Percentiles rank a stretch among this genome's conserved stretches.
Conservation (phyloP, 1,284 basidiomycete genomes). For the Trichosporon faecale region DNA sequence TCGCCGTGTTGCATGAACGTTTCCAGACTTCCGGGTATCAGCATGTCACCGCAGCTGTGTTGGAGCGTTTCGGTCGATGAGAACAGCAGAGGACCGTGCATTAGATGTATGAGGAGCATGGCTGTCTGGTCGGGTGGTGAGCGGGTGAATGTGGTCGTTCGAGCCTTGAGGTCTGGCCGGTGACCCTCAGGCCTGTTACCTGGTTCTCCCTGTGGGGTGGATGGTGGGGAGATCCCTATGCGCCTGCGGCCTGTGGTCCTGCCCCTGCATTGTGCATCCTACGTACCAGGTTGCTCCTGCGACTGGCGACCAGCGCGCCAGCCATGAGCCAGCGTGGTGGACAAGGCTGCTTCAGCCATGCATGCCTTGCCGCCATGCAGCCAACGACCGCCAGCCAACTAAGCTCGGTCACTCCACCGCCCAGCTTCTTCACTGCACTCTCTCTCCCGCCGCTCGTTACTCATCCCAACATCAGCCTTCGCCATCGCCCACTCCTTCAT, state of each 20-base stretch:
- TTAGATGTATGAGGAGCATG: background rate
- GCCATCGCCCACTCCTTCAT: conserved; percentile 3
- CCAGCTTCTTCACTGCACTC: background rate
- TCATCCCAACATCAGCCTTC: background rate
- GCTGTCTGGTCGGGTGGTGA: background rate
- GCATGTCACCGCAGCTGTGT: background rate
- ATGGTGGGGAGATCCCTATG: background rate
- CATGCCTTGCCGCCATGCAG: background rate
- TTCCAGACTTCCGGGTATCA: background rate
- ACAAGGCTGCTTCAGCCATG: background rate
- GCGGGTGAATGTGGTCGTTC: background rate
- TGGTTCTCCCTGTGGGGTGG: background rate
- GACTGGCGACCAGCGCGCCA: background rate
- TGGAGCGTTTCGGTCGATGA: background rate
- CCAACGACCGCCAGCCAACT: background rate
- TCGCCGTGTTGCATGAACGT: background rate
- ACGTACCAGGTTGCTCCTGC: background rate
- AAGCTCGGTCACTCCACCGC: background rate
- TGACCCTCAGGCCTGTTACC: background rate
- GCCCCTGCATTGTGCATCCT: background rate
- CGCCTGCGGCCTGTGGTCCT: background rate
- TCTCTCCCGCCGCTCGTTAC: background rate
- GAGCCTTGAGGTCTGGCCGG: background rate
- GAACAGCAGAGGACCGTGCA: background rate
- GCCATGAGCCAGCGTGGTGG: too few relatives aligned